These are phyloP conservation scores for Annulohypoxylon moriforme DNA, from an alignment of 495 filamentous ascomycete species.

Conservation along the genomic window DNA sequence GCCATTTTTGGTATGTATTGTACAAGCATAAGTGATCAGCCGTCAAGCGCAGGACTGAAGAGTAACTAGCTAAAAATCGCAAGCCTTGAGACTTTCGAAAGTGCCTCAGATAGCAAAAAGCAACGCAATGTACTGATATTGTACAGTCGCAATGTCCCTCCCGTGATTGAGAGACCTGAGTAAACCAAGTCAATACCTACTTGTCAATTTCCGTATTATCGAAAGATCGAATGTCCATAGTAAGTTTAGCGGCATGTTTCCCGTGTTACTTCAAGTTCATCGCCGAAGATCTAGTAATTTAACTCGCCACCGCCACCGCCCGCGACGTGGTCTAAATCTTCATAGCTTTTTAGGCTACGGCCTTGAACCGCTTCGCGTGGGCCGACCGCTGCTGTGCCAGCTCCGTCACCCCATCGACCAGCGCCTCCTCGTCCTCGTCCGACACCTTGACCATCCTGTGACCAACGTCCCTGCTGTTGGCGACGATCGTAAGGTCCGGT, in stretches of 20 bases:
- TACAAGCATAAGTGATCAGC: constrained; percentile 1
- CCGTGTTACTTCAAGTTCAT: not conserved
- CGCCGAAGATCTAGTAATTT: constrained; percentile 61
- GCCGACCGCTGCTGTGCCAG: constrained; percentile 75
- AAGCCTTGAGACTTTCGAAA: not conserved
- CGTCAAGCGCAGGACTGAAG: not conserved
- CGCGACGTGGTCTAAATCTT: constrained; percentile 87
- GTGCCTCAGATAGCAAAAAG: not conserved
- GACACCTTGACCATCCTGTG: constrained; percentile 51
- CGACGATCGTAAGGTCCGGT: constrained; percentile 63
- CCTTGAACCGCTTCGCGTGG: constrained; percentile 90
- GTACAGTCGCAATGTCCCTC: constrained; percentile 3
- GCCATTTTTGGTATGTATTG: constrained; percentile 1
- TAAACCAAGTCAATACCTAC: not conserved
- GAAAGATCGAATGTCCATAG: no score
- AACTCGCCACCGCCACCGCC: constrained; percentile 69
- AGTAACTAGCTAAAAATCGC: not conserved
- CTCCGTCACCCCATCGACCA: constrained; percentile 72
- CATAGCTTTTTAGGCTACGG: constrained; percentile 92
- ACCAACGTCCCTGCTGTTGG: constrained; percentile 56
- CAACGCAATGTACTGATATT: constrained; percentile 1
- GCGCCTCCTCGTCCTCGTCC: constrained; percentile 61
- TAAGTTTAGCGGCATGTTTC: not conserved
- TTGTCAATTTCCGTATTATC: not conserved
- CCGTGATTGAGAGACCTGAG: not conserved